A percentile compares a stretch with the other conserved stretches of the same genome.
These are phyloP conservation scores for Caryocar brasiliense DNA, from an alignment of 441 rosid genomes.

Conservation along the genomic window DNA sequence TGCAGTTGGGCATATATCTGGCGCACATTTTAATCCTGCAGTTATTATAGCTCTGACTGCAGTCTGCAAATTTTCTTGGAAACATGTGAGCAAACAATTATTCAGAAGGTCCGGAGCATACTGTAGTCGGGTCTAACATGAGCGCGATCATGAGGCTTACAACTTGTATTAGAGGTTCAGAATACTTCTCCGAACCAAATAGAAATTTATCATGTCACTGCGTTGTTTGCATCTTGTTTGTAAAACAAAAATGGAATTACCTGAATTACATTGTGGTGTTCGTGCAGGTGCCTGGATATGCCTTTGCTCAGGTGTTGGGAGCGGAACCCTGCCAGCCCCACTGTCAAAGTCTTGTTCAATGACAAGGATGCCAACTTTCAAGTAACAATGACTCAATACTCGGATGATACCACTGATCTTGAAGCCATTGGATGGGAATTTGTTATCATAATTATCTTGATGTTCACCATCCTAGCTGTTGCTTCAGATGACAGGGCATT, in stretches of 20 bases:
- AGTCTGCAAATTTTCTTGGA: conserved; percentile 27
- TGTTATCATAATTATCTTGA: conserved; percentile 32
- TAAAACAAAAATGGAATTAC: not conserved
- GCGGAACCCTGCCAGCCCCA: conserved; percentile 35
- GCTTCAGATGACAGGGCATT: conserved; percentile 41
- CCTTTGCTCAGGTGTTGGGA: conserved; percentile 34
- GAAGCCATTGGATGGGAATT: conserved; percentile 54
- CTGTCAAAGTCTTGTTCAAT: conserved; percentile 25
- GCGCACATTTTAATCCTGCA: conserved; percentile 53
- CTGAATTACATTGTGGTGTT: not conserved
- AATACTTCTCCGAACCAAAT: too few species aligned
- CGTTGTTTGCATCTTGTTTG: not conserved
- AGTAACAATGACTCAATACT: conserved; percentile 25
- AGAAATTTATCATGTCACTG: too few species aligned
- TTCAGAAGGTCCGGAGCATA: too few species aligned
- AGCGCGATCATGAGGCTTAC: too few species aligned
- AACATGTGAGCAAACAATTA: conserved; percentile 23
- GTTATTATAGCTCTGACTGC: conserved; percentile 39
- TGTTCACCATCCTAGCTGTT: conserved; percentile 30
- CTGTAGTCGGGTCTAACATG: too few species aligned
- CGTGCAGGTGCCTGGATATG: conserved; percentile 31
- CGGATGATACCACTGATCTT: conserved; percentile 32
- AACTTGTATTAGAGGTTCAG: too few species aligned
- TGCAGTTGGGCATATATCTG: conserved; percentile 37
- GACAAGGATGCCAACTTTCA: conserved; percentile 11